Conservation (phyloP, 1,284 basidiomycete genomes). For the Microbotryum scabiosae region DNA sequence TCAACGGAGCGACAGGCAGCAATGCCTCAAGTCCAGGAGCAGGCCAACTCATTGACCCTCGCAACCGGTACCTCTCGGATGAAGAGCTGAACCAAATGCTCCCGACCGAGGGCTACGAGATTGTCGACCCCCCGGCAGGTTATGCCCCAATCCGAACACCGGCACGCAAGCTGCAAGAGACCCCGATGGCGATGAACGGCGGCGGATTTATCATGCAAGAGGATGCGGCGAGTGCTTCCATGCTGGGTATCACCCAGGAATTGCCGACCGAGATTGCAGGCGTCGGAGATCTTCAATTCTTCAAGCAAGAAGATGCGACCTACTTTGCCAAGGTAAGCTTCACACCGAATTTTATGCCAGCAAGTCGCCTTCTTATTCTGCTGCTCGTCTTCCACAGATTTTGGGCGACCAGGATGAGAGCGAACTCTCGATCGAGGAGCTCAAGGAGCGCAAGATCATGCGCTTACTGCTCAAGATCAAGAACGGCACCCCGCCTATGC, state of each 20-base stretch:
- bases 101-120: conserved; percentile 76
- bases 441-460: conserved; percentile 99
- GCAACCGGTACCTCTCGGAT: conserved; percentile 88
- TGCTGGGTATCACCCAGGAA: conserved; percentile 71
- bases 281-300: conserved; percentile 92
- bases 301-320: conserved; percentile 95
- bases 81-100: conserved; percentile 90
- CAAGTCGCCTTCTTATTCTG: neutral
- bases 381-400: conserved; percentile 12
- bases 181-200: conserved; percentile 50
- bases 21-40: conserved; percentile 28
- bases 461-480: conserved; percentile 98
- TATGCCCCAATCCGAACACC: conserved; percentile 75
- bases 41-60: conserved; percentile 83
- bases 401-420: conserved; percentile 78
- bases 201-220: conserved; percentile 91
- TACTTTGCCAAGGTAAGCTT: conserved; percentile 84
- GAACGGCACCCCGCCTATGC: conserved; percentile 96
- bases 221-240: conserved; percentile 66
- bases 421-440: conserved; percentile 82
- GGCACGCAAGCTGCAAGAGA: conserved; percentile 63
- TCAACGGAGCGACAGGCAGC: conserved; percentile 23
- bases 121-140: conserved; percentile 87
- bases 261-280: conserved; percentile 98
- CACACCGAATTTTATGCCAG: neutral